Base-by-base conservation (phyloP, 2,329 filamentous ascomycete species). In the Aspergillus nomiae region DNA sequence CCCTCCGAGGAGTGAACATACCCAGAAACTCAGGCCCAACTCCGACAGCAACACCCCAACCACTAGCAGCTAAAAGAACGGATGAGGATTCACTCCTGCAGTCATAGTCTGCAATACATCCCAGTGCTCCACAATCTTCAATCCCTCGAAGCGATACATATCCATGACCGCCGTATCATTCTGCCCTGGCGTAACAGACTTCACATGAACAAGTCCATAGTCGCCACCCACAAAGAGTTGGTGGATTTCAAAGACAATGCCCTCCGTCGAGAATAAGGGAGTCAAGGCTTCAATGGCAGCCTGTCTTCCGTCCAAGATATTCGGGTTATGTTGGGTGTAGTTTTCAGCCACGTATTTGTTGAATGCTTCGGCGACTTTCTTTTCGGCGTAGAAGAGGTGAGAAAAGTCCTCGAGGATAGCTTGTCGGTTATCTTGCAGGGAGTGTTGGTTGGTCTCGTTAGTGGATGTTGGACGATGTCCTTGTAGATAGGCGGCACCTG, bases 371-470 rank as follows among this genome's bases (percentile, higher is more conserved):
- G 8, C 3, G 16, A 41, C 38, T 10, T n/a, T n/a, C 38, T n/a
- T 41, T n/a, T 41, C 38, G 16, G 8, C n/a, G 38, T 41, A 41
- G 19, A 41, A 41, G 1, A 41, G 9, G 38, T 41, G 16, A 1
- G 38, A 8, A 3, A 41, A 41, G 38, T 41, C 38, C 19, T n/a
- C 16, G 3, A 41, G 38, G 19, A 41, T 41, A 16, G 16, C 16
- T n/a, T 41, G 16, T n/a, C 38, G 16, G 1, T 41, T 8, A 0
- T 4, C 10, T 10, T 41, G 38, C 0, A 10, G 7, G 0, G 19
- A 0, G 8, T 19, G 3, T 41, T 41, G 16, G 16, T 4, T 41
- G 38, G n/a, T 6, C 7, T 41, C 38, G 38, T 4, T n/a, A 4
- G 38, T 41, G 19, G 8, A 0, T 1, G 38, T 1, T 19, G 19